Evolutionary conservation across 1,139 yeast species (phyloP), one percentile per base, ranked within the genome.

Genomic region (Yamadazyma taylorii): DNA sequence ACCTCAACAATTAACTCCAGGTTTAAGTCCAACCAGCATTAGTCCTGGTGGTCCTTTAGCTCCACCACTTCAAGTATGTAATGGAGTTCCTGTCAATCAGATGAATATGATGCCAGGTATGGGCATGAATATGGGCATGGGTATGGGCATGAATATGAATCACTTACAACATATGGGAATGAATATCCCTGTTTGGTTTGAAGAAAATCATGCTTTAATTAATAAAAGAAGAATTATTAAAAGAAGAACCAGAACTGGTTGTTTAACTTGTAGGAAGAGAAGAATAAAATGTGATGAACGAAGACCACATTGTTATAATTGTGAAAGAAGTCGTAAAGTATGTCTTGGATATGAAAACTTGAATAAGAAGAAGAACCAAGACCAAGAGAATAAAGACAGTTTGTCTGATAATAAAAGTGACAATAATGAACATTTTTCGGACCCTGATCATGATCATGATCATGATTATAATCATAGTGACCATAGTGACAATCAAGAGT

Each of bases 221-320:
- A 70, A 63, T 52, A 71, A 67, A 44, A 48, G 75, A 35, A 56
- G 72, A 39, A 67, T 66, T 30, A 69, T 72, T 29, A 69, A 69
- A 57, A 58, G 78, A 47, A 63, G 85, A 51, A 83, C 90, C 3
- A 72, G 85, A 55, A 81, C 90, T 0, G 92, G 92, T 2, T 84
- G 92, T 53, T 56, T 82, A 39, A 84, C 90, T 0, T 84, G 92
- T 53, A 67, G 90, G 30, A 77, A 78, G 50, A 66, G 90, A 51
- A 66, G 89, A 43, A 82, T 84, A 47, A 78, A 78, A 55, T 84
- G 92, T 61, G 92, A 83, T 55, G 92, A 84, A 58, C 62, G 82
- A 35, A 84, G 81, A 48, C 92, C 92, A 1, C 71, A 74, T 36
- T 85, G 94, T 54, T 70, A 66, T 51, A 85, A 85, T 56, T 85